Evolutionary conservation across 768 basidiomycete species (phyloP), one percentile per base, ranked within the genome.

Genomic region (Mrakia hoshinonis): DNA sequence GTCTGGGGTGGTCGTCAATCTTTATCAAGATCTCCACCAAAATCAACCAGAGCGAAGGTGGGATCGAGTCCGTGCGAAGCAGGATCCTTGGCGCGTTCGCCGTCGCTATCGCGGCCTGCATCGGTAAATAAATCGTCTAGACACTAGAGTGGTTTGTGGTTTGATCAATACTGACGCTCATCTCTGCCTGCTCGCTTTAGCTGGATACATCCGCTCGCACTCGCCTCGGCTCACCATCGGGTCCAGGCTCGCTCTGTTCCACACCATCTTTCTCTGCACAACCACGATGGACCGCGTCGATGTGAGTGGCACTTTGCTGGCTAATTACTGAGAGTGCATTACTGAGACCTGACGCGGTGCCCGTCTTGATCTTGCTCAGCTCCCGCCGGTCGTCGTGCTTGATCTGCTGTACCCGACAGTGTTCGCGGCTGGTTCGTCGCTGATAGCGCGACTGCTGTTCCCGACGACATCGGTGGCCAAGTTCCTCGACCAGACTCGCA

Each of bases 371-470:
- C 58, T 36, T 61, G n/a, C 15, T 2, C 26, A 62, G 66, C 46
- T 67, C 7, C 65, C 71, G 3, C 31, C 71, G 2, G 51, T 49
- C 13, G 63, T 73, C 60, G 38, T 63, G 4, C 61, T 73, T n/a
- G 39, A 61, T 22, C 46, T 73, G 11, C 26, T 73, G n/a, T 73
- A 61, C 20, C 72, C 72, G 2, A 73, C 67, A 0, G 47, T 73
- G 29, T 68, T 73, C 38, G 72, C 72, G 4, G 67, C 67, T 20
- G 49, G 46, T 0, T 1, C 52, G 18, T 36, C 48, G 24, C 26
- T 73, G 29, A 4, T 73, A 22, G 65, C 67, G 10, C 67, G 67
- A 20, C 48, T 73, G 15, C 51, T 68, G 38, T 68, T 73, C 24
- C 72, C 72, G 15, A 67, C 36, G n/a, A 73, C 67, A 4, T 54